These are phyloP conservation scores for Thelonectria blattea DNA, from an alignment of 2,329 filamentous ascomycete genomes.

Conservation along the genomic window DNA sequence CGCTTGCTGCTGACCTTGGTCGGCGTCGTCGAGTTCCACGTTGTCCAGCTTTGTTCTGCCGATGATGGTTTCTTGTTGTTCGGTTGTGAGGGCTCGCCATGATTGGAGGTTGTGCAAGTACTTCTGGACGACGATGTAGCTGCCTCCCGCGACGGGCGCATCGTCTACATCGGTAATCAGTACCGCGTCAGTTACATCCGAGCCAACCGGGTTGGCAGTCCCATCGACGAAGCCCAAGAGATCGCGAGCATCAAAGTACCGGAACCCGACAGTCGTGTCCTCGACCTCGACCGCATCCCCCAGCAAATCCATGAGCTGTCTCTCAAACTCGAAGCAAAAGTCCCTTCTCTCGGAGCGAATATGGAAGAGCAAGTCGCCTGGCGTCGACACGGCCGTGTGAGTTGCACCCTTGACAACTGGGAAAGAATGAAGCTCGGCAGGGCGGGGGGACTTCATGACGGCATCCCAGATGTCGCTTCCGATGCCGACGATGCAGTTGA, in stretches of 20 bases:
- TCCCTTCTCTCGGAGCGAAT: slow-evolving; percentile 63
- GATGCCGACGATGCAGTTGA: slow-evolving; percentile 61
- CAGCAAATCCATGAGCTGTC: slow-evolving; percentile 57
- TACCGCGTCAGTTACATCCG: slow-evolving; percentile 49
- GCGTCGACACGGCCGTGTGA: slow-evolving; percentile 60
- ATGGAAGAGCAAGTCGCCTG: slow-evolving; percentile 64
- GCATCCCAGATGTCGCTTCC: slow-evolving; percentile 58
- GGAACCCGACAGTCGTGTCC: slow-evolving; percentile 62
- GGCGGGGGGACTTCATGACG: slow-evolving; percentile 51
- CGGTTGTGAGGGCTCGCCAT: slow-evolving; percentile 54
- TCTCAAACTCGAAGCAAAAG: slow-evolving; percentile 64
- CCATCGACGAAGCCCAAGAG: slow-evolving; percentile 66
- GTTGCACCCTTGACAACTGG: slow-evolving; percentile 51
- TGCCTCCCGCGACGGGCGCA: slow-evolving; percentile 51
- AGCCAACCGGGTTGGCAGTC: slow-evolving; percentile 62
- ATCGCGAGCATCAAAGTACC: slow-evolving; percentile 65
- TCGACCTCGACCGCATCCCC: slow-evolving; percentile 54
- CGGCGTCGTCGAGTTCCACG: slow-evolving; percentile 59
- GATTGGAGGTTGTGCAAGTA: slow-evolving; percentile 58
- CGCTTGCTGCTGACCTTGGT: slow-evolving; percentile 51
- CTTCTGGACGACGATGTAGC: slow-evolving; percentile 66
- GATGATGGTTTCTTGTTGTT: slow-evolving; percentile 62
- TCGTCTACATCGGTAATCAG: slow-evolving; percentile 52
- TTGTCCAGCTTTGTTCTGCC: slow-evolving; percentile 65
- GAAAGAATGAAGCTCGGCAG: slow-evolving; percentile 59